Evolutionary conservation across 2,329 filamentous ascomycete genomes (phyloP).

Genomic region (Neonectria hederae): DNA sequence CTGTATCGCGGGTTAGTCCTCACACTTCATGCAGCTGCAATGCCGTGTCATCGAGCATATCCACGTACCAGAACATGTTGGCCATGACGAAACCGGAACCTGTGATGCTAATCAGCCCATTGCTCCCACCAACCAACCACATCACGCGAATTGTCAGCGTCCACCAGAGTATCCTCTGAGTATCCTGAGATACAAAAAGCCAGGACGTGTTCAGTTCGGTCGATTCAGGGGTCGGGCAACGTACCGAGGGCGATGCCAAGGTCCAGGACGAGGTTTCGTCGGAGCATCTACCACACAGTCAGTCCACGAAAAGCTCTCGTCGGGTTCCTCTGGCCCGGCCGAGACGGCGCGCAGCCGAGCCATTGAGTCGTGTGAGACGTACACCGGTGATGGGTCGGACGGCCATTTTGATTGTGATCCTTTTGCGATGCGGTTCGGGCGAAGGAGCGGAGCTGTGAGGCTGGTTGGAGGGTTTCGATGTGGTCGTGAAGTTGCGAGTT

Average conservation of each 20-base stretch:
- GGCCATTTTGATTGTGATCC: conserved; percentile 57
- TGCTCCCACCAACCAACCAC: conserved; percentile 37
- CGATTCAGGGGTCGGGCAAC: conserved; percentile 39
- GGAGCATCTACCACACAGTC: conserved; percentile 63
- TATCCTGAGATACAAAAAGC: conserved; percentile 2
- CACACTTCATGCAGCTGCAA: background rate
- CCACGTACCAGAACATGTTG: conserved; percentile 66
- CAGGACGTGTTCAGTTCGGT: conserved; percentile 17
- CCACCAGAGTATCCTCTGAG: conserved; percentile 21
- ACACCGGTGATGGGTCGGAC: conserved; percentile 68
- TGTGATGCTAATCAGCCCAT: conserved; percentile 50
- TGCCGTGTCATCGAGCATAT: conserved; percentile 48
- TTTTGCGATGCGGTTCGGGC: conserved; percentile 36
- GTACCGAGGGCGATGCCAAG: conserved; percentile 65
- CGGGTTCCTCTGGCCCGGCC: conserved; percentile 32
- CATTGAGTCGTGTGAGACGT: conserved; percentile 54
- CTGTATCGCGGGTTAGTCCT: conserved; percentile 47
- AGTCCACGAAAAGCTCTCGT: conserved; percentile 44
- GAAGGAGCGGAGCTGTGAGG: conserved; percentile 35
- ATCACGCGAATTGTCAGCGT: conserved; percentile 39
- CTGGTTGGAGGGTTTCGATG: conserved; percentile 36
- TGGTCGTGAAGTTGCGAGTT: conserved; percentile 41
- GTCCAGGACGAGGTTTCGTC: conserved; percentile 66
- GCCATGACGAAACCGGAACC: conserved; percentile 64
- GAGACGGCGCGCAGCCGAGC: conserved; percentile 27